These are phyloP conservation scores for Beauveria brongniartii DNA, from an alignment of 2,329 filamentous ascomycete species.

Conservation along the genomic window DNA sequence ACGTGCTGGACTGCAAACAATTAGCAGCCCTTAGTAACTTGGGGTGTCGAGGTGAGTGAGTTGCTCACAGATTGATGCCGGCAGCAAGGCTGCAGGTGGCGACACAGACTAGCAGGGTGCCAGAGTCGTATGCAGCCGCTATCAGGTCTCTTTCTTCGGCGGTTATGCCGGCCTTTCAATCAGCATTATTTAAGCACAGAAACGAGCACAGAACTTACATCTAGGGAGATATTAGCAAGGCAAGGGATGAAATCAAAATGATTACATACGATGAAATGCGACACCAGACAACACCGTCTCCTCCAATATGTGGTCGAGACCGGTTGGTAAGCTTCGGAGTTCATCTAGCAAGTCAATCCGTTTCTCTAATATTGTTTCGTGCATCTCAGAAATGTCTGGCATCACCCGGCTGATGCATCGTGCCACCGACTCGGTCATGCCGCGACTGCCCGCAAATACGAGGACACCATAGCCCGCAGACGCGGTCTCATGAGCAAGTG, in stretches of 20 bases:
- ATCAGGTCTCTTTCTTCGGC: constrained; percentile 68
- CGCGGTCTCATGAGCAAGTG: constrained; percentile 61
- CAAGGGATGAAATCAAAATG: background rate
- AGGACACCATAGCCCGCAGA: constrained; percentile 61
- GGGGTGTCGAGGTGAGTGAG: background rate
- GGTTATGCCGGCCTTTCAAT: constrained; percentile 54
- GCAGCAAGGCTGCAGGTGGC: constrained; percentile 76
- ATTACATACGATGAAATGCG: constrained; percentile 60
- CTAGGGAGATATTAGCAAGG: constrained; percentile 17
- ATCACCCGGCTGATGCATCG: constrained; percentile 58
- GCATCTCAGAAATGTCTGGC: constrained; percentile 40
- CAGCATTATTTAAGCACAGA: constrained; percentile 14
- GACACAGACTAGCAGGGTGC: constrained; percentile 60
- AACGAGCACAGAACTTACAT: constrained; percentile 24
- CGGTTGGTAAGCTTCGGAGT: constrained; percentile 55
- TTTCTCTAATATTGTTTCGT: constrained; percentile 42
- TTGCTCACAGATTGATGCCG: constrained; percentile 60
- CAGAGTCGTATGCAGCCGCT: constrained; percentile 60
- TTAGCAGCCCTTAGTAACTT: constrained; percentile 10
- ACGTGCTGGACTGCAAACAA: constrained; percentile 43
- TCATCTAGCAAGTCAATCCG: constrained; percentile 58
- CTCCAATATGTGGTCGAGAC: constrained; percentile 56
- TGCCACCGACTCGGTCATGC: constrained; percentile 61
- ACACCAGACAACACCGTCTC: constrained; percentile 59
- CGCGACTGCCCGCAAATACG: constrained; percentile 65